Conservation (phyloP, 805 yeast species). For the Candida morakotiae region DNA sequence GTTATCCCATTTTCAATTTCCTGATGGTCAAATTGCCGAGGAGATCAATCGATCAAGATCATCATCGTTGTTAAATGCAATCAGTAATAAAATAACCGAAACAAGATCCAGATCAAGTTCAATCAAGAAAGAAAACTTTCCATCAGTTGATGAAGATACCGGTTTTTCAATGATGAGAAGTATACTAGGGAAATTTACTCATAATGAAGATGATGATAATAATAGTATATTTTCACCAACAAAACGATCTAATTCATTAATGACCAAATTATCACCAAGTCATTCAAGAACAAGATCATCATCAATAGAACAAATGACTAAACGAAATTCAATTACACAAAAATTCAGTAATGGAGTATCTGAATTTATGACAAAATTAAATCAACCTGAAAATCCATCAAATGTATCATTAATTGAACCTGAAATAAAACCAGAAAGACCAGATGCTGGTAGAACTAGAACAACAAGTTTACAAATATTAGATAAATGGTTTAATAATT, state of each 20-base stretch:
- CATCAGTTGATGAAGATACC: constrained; percentile 20
- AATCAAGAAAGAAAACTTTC: constrained; percentile 25
- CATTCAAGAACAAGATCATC: constrained; percentile 37
- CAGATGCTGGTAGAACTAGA: constrained; percentile 19
- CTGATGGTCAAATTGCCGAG: constrained; percentile 18
- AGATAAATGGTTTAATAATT: constrained; percentile 41
- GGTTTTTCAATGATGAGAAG: constrained; percentile 29
- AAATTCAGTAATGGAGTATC: constrained; percentile 38
- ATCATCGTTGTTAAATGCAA: constrained; percentile 34
- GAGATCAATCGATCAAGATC: constrained; percentile 32
- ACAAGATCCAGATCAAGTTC: constrained; percentile 32
- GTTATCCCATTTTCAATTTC: constrained; percentile 23
- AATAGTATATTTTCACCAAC: constrained; percentile 4
- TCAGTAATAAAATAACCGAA: constrained; percentile 27
- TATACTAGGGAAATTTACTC: constrained; percentile 32
- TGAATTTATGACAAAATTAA: constrained; percentile 40
- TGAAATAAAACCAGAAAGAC: constrained; percentile 10
- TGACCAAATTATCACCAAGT: constrained; percentile 31
- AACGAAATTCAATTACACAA: constrained; percentile 31
- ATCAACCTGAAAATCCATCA: constrained; percentile 18
- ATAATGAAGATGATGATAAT: constrained; percentile 10
- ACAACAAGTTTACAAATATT: constrained; percentile 38
- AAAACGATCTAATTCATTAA: constrained; percentile 16
- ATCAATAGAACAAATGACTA: constrained; percentile 28
- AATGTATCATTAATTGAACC: constrained; percentile 31